phyloP scores from a whole-genome alignment of 306 rosid species.

The Arachis stenosperma region DNA sequence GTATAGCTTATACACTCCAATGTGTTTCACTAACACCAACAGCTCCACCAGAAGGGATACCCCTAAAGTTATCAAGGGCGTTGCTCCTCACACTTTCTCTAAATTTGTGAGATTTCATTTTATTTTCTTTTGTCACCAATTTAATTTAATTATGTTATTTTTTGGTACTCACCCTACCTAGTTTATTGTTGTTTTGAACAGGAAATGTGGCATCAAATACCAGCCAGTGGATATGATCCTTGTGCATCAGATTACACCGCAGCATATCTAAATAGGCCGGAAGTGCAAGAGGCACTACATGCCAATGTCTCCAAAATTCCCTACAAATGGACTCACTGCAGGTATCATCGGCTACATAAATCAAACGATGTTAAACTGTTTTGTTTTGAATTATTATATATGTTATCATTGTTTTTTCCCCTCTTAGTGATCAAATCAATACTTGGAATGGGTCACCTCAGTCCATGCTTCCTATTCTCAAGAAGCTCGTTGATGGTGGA shows the following conservation, averaged over 20 bases:
- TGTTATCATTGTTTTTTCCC: neutral
- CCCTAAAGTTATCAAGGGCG: neutral
- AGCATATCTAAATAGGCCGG: constrained; percentile 49
- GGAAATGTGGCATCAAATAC: constrained; percentile 40
- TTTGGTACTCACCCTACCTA: too few species aligned
- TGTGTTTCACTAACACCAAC: constrained; percentile 38
- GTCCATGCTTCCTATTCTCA: constrained; percentile 68
- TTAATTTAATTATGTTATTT: too few species aligned
- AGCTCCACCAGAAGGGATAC: constrained; percentile 23
- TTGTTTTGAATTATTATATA: neutral
- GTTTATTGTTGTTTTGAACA: neutral
- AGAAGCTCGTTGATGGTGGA: constrained; percentile 71
- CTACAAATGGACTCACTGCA: constrained; percentile 62
- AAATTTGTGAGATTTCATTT: constrained; percentile 38
- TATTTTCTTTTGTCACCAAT: too few species aligned
- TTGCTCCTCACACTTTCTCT: constrained; percentile 26
- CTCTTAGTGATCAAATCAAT: constrained; percentile 50
- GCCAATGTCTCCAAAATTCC: constrained; percentile 59
- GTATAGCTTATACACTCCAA: constrained; percentile 60
- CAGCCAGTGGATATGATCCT: constrained; percentile 55
- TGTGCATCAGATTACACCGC: constrained; percentile 51
- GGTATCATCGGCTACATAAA: constrained; percentile 28
- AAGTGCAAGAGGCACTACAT: constrained; percentile 61
- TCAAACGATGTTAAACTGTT: too few species aligned
- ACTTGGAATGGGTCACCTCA: constrained; percentile 67